Conservation (phyloP, 192 early-diverging fungal species). For the Backusella circina region DNA sequence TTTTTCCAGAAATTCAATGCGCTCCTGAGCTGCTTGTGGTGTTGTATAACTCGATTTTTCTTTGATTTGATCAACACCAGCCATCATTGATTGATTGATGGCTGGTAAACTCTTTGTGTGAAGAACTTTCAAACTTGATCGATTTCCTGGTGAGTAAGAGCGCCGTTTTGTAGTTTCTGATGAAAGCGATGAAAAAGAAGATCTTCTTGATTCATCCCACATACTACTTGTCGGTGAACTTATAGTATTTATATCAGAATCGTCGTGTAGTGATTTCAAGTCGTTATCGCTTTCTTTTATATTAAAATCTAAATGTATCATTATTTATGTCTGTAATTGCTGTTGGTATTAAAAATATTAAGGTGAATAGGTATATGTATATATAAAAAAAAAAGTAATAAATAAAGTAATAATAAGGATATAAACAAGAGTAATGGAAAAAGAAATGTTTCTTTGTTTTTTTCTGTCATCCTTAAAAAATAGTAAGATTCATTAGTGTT, state of each 20-base stretch:
- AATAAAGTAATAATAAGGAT: not conserved
- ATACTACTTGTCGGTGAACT: conserved; percentile 6
- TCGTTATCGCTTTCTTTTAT: not conserved
- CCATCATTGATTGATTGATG: not conserved
- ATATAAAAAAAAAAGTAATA: too few species aligned
- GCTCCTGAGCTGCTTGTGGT: not conserved
- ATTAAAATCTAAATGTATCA: not conserved
- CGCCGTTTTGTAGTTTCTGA: not conserved
- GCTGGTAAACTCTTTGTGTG: not conserved
- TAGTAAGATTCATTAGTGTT: not conserved
- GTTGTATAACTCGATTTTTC: not conserved
- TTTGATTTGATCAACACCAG: not conserved
- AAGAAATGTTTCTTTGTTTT: not conserved
- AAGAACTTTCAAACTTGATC: not conserved
- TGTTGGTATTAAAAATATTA: not conserved
- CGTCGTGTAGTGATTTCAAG: not conserved
- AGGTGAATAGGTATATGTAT: not conserved
- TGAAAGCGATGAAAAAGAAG: conserved; percentile 4
- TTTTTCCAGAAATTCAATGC: not conserved
- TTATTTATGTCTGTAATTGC: not conserved
- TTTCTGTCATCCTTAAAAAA: not conserved
- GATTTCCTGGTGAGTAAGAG: not conserved
- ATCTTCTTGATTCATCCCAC: conserved; percentile 5
- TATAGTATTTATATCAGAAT: not conserved
- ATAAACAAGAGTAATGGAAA: not conserved